Evolutionary conservation across 2,329 filamentous ascomycete species (phyloP).

Genomic region (Leptographium flavum): DNA sequence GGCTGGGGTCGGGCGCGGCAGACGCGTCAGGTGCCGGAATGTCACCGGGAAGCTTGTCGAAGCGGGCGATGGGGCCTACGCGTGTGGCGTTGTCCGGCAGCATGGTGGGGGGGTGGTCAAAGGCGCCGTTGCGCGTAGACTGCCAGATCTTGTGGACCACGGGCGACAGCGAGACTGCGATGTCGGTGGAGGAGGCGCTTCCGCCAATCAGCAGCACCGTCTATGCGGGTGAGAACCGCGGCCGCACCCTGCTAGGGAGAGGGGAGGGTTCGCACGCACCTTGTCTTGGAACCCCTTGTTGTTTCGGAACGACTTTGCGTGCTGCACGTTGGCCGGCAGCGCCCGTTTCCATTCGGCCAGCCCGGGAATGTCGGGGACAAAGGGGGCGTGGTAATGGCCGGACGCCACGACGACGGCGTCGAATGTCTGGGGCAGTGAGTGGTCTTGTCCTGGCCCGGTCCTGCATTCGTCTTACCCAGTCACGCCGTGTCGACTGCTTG

Average conservation of each 20-base stretch:
- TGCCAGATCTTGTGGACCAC: constrained; percentile 26
- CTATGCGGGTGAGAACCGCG: constrained; percentile 20
- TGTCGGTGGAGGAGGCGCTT: constrained; percentile 27
- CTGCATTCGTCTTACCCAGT: not conserved
- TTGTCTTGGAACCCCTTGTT: constrained; percentile 20
- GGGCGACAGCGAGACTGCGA: constrained; percentile 23
- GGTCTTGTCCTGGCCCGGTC: not conserved
- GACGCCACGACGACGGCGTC: constrained; percentile 53
- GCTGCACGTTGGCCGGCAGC: constrained; percentile 39
- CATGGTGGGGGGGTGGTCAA: constrained; percentile 38
- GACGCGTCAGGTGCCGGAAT: constrained; percentile 4
- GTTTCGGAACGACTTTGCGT: constrained; percentile 59
- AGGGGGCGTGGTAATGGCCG: constrained; percentile 52
- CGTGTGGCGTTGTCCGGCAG: constrained; percentile 38
- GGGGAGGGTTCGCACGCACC: not conserved
- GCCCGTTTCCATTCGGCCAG: constrained; percentile 39
- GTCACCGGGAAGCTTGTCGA: constrained; percentile 14
- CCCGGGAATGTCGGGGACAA: constrained; percentile 45
- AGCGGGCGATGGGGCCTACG: constrained; percentile 35
- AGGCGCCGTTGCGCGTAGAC: constrained; percentile 44
- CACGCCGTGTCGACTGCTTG: not conserved
- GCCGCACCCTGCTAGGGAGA: too few species aligned
- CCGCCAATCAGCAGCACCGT: constrained; percentile 37
- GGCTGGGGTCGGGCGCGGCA: constrained; percentile 13
- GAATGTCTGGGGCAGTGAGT: constrained; percentile 24